phyloP scores from a whole-genome alignment of 208 protist species.

The Naegleria gruberi region DNA sequence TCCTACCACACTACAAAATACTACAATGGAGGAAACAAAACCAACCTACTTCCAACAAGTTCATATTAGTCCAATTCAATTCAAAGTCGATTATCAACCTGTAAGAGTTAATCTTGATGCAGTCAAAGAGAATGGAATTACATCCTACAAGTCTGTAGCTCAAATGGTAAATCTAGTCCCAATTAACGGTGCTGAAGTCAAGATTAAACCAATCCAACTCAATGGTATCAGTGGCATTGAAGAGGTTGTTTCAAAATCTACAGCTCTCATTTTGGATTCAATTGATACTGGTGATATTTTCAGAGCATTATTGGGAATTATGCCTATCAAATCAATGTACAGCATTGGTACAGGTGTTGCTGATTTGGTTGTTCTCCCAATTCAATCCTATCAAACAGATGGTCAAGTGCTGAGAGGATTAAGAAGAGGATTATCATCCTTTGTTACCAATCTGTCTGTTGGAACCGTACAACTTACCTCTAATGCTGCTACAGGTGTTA shows the following conservation, averaged over 20 bases:
- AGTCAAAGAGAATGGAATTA: not conserved
- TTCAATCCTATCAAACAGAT: constrained; percentile 9
- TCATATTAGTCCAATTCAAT: not conserved
- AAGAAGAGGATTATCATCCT: not conserved
- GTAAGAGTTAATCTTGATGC: not conserved
- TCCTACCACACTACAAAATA: not conserved
- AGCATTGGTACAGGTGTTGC: not conserved
- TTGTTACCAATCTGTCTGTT: not conserved
- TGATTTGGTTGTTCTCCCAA: not conserved
- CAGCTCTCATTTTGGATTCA: not conserved
- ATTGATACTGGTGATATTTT: not conserved
- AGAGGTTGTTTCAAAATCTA: not conserved
- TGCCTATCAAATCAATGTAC: not conserved
- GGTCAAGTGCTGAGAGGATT: not conserved
- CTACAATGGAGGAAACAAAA: not conserved
- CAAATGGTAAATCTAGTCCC: not conserved
- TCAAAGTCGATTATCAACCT: constrained; percentile 18
- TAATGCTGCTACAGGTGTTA: not conserved
- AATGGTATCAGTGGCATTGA: not conserved
- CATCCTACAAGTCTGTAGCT: not conserved
- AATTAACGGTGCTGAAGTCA: not conserved
- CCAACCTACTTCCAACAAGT: not conserved
- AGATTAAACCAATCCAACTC: not conserved
- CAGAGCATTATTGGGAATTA: not conserved
- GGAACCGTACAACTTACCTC: not conserved